These are phyloP conservation scores for Amyloporia xantha DNA, from an alignment of 768 basidiomycete genomes.

Conservation along the genomic window DNA sequence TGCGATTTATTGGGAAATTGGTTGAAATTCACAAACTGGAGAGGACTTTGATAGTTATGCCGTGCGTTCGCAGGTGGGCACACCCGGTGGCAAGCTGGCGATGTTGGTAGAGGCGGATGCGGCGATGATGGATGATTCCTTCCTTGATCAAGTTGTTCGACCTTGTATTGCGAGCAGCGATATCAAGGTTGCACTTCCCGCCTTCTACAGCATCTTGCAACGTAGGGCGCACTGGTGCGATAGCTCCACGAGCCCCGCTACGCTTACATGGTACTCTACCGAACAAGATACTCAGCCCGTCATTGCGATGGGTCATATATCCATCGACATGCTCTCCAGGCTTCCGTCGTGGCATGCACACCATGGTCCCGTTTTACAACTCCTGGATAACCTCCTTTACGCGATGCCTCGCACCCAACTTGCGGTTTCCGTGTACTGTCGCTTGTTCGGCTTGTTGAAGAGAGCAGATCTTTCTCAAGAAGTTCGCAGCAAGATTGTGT, in stretches of 20 bases:
- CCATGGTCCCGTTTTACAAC: not conserved
- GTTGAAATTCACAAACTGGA: not conserved
- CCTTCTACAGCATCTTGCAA: not conserved
- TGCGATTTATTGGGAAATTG: not conserved
- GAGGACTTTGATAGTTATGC: not conserved
- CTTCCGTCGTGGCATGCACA: not conserved
- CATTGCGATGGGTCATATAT: not conserved
- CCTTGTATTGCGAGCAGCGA: constrained; percentile 3
- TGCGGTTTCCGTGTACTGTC: not conserved
- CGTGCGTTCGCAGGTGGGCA: not conserved
- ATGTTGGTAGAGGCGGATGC: constrained; percentile 7
- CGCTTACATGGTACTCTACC: not conserved
- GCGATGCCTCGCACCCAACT: not conserved
- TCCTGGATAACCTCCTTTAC: not conserved
- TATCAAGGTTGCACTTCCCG: not conserved
- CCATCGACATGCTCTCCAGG: not conserved
- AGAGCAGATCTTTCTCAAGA: not conserved
- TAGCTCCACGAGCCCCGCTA: not conserved
- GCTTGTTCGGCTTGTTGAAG: not conserved
- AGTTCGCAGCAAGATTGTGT: not conserved
- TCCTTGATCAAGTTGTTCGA: constrained; percentile 8
- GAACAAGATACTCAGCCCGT: not conserved
- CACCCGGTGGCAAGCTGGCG: not conserved
- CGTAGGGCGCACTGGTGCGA: not conserved
- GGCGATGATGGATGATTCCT: constrained; percentile 14